Base-by-base conservation (phyloP, 1,284 basidiomycete species). In the Ustilago crameri region DNA sequence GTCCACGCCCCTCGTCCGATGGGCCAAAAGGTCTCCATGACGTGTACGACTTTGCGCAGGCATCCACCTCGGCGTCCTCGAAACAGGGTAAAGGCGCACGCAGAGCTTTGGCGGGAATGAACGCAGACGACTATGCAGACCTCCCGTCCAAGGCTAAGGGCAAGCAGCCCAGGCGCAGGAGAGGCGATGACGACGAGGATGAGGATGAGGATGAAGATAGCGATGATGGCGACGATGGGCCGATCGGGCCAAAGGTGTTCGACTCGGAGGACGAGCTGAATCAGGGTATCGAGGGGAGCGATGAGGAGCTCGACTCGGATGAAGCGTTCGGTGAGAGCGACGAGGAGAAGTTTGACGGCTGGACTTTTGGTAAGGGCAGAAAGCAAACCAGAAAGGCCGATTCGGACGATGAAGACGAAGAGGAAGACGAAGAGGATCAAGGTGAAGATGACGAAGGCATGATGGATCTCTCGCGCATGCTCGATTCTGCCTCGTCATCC, bases 241-340 rank as follows among this genome's bases (percentile, higher is more conserved):
- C 68, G 1, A 57, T 69, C 4, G 66, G 67, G 5, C 77, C 77
- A 0, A 72, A 71, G 18, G 70, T 79, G 17, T 78, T 76, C 22
- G 68, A 78, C 43, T 70, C 76, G 45, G 69, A 73, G 12, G 75
- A 77, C 45, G 75, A 78, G 62, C 15, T 72, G 30, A 59, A 74
- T 30, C 67, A 52, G 17, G 51, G 63, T 22, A 72, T 78, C 40
- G 57, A 71, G 37, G 68, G 64, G 7, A 75, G 75, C n/a, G 81
- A 82, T 46, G 79, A 81, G 43, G 81, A 82, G 51, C 75, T 83
- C 22, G 81, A 83, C 45, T 74, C 67, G 9, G 81, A 83, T 46
- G 80, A 83, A 30, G 81, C 81, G 9, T 83, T 82, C 49, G 81
- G 73, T 30, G 76, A 79, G 38, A 71, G 70, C 55, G 81, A 82